Evolutionary conservation across 225 moss, liverwort and hornwort species (phyloP).

Genomic region (Bryoerythrophyllum caledonicum): DNA sequence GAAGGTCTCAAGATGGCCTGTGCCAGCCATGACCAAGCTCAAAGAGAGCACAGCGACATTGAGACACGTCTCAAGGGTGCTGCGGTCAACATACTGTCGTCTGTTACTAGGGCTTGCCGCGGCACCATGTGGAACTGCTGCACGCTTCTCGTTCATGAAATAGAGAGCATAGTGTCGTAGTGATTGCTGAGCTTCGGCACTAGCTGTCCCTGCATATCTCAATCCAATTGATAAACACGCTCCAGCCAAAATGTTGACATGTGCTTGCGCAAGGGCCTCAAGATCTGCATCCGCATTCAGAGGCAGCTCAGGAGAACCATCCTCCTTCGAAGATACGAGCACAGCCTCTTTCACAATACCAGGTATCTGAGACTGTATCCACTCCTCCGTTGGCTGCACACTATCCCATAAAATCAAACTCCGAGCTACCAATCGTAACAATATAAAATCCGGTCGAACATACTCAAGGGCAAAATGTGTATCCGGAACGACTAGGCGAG

Average conservation of each 20-base stretch:
- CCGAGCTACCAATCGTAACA: conserved; percentile 86
- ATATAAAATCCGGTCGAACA: conserved; percentile 95
- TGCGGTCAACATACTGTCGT: conserved; percentile 80
- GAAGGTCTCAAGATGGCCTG: conserved; percentile 93
- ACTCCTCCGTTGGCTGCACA: conserved; percentile 88
- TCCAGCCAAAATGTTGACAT: conserved; percentile 94
- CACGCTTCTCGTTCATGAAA: conserved; percentile 88
- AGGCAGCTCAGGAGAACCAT: conserved; percentile 63
- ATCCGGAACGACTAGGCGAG: conserved; percentile 90
- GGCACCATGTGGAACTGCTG: conserved; percentile 57
- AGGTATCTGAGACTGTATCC: conserved; percentile 91
- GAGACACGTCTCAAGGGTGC: conserved; percentile 90
- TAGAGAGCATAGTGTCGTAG: conserved; percentile 83
- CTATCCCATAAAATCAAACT: conserved; percentile 97
- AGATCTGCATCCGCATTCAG: conserved; percentile 83
- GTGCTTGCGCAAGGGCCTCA: conserved; percentile 97
- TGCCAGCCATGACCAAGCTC: conserved; percentile 98
- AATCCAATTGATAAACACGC: conserved; percentile 95
- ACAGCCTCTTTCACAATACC: conserved; percentile 82
- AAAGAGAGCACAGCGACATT: conserved; percentile 92
- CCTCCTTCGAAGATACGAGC: conserved; percentile 42
- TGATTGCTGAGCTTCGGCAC: conserved; percentile 82
- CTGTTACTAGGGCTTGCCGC: conserved; percentile 48
- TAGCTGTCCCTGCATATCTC: conserved; percentile 89
- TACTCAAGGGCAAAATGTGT: conserved; percentile 98